These are phyloP conservation scores for Collybia mongolica DNA, from an alignment of 768 basidiomycete species.

Conservation along the genomic window DNA sequence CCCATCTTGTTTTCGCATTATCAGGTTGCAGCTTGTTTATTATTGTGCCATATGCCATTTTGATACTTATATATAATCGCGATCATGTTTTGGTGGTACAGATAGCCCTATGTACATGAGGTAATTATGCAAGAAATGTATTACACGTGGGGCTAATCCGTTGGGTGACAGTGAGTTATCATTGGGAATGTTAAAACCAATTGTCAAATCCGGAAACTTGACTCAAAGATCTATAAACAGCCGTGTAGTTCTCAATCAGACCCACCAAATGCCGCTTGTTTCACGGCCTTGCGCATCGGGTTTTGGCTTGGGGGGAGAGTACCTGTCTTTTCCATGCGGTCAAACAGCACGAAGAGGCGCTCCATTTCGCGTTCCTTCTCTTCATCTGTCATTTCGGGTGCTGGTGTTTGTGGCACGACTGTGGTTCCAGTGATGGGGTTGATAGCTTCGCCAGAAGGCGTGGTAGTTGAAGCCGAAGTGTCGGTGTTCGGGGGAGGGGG, in stretches of 20 bases:
- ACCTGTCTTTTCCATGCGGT: constrained; percentile 79
- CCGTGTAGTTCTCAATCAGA: not conserved
- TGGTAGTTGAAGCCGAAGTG: constrained; percentile 30
- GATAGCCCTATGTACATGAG: no score
- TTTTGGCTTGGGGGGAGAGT: constrained; percentile 64
- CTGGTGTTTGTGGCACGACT: constrained; percentile 33
- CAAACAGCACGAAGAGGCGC: constrained; percentile 88
- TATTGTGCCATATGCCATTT: constrained; percentile 4
- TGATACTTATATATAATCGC: constrained; percentile 1
- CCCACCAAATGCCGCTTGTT: constrained; percentile 18
- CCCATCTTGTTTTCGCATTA: not conserved
- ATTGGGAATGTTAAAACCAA: no score
- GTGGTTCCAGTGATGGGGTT: constrained; percentile 88
- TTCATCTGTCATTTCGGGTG: constrained; percentile 82
- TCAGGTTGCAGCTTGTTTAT: constrained; percentile 5
- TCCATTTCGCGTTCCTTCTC: constrained; percentile 96
- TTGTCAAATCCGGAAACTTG: no score
- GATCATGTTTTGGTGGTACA: not conserved
- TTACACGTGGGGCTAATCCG: no score
- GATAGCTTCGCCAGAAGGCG: constrained; percentile 45
- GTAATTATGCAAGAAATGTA: no score
- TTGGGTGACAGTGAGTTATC: no score
- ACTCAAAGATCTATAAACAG: no score
- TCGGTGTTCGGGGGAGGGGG: constrained; percentile 38
- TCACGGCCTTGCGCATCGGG: constrained; percentile 71